Evolutionary conservation across 1,284 basidiomycete genomes (phyloP).

Genomic region (Melampsora larici-populina): DNA sequence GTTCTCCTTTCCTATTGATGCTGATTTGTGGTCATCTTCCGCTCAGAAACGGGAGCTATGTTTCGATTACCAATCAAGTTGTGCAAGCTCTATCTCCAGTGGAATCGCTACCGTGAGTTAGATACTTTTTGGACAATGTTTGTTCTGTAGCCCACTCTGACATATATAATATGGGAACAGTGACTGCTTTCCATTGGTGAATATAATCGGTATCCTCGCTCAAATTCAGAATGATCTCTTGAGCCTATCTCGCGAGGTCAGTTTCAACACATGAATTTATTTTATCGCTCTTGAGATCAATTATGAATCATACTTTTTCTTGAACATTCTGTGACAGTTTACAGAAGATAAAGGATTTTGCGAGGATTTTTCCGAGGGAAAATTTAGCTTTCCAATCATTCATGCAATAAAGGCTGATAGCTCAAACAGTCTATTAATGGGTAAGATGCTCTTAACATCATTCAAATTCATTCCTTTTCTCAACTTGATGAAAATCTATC

Average conservation of each 20-base stretch:
- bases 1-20: background rate
- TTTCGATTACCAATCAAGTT: slow-evolving; percentile 89
- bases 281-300: background rate
- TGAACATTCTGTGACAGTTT: slow-evolving; percentile 62
- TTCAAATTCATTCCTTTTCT: background rate
- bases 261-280: slow-evolving; percentile 40
- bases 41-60: slow-evolving; percentile 85
- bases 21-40: background rate
- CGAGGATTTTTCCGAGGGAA: too few species aligned
- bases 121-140: background rate
- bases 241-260: slow-evolving; percentile 81
- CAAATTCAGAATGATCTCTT: slow-evolving; percentile 97
- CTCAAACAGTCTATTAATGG: slow-evolving; percentile 72
- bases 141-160: background rate
- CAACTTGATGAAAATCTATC: background rate
- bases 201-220: slow-evolving; percentile 88
- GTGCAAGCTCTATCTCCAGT: slow-evolving; percentile 72
- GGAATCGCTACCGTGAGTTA: slow-evolving; percentile 14
- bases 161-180: slow-evolving; percentile 56
- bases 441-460: slow-evolving; percentile 55
- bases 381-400: slow-evolving; percentile 85
- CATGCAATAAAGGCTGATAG: slow-evolving; percentile 76
- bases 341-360: slow-evolving; percentile 87
- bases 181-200: slow-evolving; percentile 85
- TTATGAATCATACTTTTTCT: too few species aligned